These are phyloP conservation scores for Lenwebbia sp. DNA, from an alignment of 345 rosid species.

Conservation along the genomic window DNA sequence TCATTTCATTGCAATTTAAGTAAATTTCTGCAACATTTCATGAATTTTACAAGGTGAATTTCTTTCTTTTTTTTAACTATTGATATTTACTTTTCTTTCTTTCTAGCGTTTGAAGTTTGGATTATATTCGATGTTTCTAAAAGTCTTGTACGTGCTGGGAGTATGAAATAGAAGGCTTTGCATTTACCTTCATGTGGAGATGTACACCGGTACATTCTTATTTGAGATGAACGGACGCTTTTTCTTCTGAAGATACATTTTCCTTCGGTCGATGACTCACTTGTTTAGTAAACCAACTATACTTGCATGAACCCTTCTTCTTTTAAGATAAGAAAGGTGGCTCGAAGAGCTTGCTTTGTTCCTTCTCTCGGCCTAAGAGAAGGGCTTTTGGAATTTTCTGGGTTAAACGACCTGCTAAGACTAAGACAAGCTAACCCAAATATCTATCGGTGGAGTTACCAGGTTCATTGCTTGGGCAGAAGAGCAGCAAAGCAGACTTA, in stretches of 20 bases:
- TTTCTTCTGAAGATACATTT: neutral
- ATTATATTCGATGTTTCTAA: neutral
- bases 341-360: neutral
- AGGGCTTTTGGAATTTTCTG: neutral
- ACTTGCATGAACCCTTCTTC: neutral
- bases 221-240: neutral
- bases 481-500: neutral
- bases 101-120: neutral
- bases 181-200: neutral
- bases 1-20: neutral
- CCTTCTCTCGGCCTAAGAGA: neutral
- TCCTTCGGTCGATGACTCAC: no score
- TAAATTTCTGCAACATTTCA: neutral
- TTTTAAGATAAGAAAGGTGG: neutral
- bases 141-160: neutral
- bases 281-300: no score
- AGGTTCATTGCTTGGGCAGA: neutral
- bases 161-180: neutral
- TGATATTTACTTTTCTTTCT: neutral
- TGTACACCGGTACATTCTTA: neutral
- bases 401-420: neutral
- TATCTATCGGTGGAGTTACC: fast-evolving
- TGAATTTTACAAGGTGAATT: neutral
- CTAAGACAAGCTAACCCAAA: neutral
- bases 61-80: neutral